These are phyloP conservation scores for Spergularia azorica DNA, from an alignment of 179 eudicot genomes.

Conservation along the genomic window DNA sequence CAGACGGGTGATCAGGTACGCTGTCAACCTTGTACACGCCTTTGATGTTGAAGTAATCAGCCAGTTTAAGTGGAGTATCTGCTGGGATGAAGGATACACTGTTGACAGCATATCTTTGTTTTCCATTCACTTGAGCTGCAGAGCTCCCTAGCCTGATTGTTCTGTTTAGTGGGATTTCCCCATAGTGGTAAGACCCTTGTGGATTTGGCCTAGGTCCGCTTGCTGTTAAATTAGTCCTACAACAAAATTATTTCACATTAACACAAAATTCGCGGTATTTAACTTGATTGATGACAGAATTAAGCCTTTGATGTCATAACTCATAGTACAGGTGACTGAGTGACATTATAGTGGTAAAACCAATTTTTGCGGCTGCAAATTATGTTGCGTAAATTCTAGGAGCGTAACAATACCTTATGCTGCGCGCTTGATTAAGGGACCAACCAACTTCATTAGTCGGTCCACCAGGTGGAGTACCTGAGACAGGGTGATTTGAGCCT, in stretches of 20 bases:
- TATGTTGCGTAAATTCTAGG: not conserved
- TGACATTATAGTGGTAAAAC: not conserved
- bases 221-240: slow-evolving; percentile 67
- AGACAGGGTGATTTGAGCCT: slow-evolving; percentile 38
- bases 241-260: not conserved
- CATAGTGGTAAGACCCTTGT: slow-evolving; percentile 72
- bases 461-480: slow-evolving; percentile 51
- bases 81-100: slow-evolving; percentile 51
- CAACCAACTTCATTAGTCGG: slow-evolving; percentile 47
- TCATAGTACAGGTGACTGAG: no score
- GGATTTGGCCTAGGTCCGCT: slow-evolving; percentile 76
- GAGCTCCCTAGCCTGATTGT: slow-evolving; percentile 43
- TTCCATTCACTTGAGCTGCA: slow-evolving; percentile 40
- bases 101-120: slow-evolving; percentile 56
- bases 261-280: no score
- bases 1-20: slow-evolving; percentile 47
- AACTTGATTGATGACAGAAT: no score
- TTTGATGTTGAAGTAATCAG: slow-evolving; percentile 51
- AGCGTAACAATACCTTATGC: slow-evolving; percentile 42
- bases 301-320: no score
- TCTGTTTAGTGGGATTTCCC: slow-evolving; percentile 40
- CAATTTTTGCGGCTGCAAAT: not conserved
- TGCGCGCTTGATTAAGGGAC: slow-evolving; percentile 61
- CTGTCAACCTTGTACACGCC: slow-evolving; percentile 48
- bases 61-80: slow-evolving; percentile 61